phyloP scores from a whole-genome alignment of 805 yeast genomes.

The Soucietia sequanensis region DNA sequence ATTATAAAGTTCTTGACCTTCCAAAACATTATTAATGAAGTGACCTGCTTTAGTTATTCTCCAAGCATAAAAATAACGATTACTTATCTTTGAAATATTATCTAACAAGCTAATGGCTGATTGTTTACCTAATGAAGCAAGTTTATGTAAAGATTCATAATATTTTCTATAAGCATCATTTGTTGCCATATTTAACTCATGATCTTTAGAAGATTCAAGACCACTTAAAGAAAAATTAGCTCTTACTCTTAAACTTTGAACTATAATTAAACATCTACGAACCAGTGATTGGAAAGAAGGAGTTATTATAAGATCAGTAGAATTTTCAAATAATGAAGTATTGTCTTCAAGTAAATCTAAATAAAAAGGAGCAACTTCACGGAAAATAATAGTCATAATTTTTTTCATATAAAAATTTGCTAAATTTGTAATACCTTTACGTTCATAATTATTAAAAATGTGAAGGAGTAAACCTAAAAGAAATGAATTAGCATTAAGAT shows the following conservation, averaged over 20 bases:
- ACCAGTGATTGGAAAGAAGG: conserved; percentile 17
- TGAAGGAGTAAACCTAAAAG: conserved; percentile 20
- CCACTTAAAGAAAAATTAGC: conserved; percentile 2
- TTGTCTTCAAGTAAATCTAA: conserved; percentile 12
- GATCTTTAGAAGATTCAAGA: conserved; percentile 6
- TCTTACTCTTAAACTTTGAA: conserved; percentile 5
- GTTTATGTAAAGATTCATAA: conserved; percentile 6
- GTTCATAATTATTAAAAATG: conserved; percentile 26
- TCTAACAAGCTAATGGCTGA: conserved; percentile 10
- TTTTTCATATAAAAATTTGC: conserved; percentile 29
- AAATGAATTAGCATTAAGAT: conserved; percentile 17
- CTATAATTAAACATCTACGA: conserved; percentile 16
- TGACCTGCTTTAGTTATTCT: conserved; percentile 17
- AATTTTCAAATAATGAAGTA: conserved; percentile 7
- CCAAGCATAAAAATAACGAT: conserved; percentile 31
- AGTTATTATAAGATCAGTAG: conserved; percentile 16
- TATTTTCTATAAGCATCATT: conserved; percentile 7
- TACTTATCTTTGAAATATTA: conserved; percentile 10
- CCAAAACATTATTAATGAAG: conserved; percentile 15
- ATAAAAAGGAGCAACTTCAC: conserved; percentile 20
- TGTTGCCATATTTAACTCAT: conserved; percentile 3
- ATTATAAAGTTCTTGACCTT: conserved; percentile 6
- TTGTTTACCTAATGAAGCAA: conserved; percentile 8
- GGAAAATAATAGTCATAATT: conserved; percentile 14
- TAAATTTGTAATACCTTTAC: conserved; percentile 15